A percentile compares a stretch with the other conserved stretches of the same genome.
Evolutionary conservation across 176 grass and related monocot genomes (phyloP).

Genomic region (Aegilops umbellulata): DNA sequence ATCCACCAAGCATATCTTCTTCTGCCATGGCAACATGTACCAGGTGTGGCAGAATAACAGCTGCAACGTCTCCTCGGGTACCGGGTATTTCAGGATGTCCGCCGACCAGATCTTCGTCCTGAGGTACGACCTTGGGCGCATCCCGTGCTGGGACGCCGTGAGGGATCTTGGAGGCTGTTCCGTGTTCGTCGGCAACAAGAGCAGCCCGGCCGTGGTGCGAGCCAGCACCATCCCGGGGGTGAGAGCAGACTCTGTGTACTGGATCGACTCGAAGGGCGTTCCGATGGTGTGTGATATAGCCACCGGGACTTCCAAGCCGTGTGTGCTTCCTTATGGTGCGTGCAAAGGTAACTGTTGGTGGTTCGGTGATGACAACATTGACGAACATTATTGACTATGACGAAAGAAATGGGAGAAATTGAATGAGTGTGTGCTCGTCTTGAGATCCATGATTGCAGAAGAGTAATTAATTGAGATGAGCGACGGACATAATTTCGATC

Average conservation of each 20-base stretch:
- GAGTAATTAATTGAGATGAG: too few species aligned
- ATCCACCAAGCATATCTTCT: background rate
- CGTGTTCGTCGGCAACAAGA: background rate
- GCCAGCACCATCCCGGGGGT: background rate
- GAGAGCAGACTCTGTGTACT: background rate
- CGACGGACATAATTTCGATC: too few species aligned
- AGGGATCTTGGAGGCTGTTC: background rate
- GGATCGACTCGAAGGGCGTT: background rate
- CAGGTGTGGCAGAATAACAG: background rate
- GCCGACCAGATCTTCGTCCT: background rate
- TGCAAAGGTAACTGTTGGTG: background rate
- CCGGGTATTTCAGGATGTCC: background rate
- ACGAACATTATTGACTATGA: background rate
- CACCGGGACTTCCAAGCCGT: background rate
- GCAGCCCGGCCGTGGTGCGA: background rate
- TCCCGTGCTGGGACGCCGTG: background rate
- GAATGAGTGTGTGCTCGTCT: too few species aligned
- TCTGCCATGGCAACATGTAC: background rate
- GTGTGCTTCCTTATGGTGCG: background rate
- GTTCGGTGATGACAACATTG: background rate
- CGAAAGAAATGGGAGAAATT: too few species aligned
- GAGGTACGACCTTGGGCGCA: background rate
- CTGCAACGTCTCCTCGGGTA: background rate
- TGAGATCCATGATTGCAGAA: too few species aligned
- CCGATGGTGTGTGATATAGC: conserved; percentile 5